Percentiles rank a stretch among this genome's conserved stretches.
These are phyloP conservation scores for Phaeotremella fagi DNA, from an alignment of 768 basidiomycete species.

Conservation along the genomic window DNA sequence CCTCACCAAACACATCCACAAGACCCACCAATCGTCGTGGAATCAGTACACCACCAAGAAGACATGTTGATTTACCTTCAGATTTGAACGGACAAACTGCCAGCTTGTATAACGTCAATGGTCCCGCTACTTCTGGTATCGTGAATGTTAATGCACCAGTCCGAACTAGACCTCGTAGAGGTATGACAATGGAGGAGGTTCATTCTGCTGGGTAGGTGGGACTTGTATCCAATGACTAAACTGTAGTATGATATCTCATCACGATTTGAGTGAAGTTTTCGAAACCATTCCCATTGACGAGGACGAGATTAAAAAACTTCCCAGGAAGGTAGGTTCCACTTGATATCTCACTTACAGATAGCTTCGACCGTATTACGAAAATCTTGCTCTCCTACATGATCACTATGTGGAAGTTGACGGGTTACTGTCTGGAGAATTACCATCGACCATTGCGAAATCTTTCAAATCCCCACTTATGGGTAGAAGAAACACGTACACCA, in stretches of 20 bases:
- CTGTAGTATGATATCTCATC: constrained; percentile 14
- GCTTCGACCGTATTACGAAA: constrained; percentile 40
- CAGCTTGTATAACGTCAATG: not conserved
- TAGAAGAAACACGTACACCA: too few relatives aligned
- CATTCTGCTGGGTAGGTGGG: constrained; percentile 6
- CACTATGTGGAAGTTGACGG: constrained; percentile 44
- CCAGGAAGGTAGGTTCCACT: too few relatives aligned
- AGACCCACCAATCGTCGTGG: not conserved
- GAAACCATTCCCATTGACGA: constrained; percentile 7
- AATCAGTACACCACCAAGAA: not conserved
- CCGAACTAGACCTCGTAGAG: constrained; percentile 2
- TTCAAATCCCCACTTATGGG: constrained; percentile 20
- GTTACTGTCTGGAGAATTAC: constrained; percentile 39
- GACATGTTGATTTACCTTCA: not conserved
- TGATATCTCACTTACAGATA: constrained; percentile 2
- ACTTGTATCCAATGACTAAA: not conserved
- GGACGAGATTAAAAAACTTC: not conserved
- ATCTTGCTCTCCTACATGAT: constrained; percentile 31
- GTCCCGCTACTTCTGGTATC: not conserved
- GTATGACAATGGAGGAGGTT: constrained; percentile 34
- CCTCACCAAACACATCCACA: not conserved
- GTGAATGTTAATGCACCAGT: not conserved
- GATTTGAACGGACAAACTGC: not conserved
- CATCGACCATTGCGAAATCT: constrained; percentile 36
- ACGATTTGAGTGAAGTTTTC: constrained; percentile 23